Percentiles rank a stretch among this genome's conserved stretches.
Evolutionary conservation across 2,329 filamentous ascomycete genomes (phyloP).

Genomic region (Phaeomoniella chlamydospora): DNA sequence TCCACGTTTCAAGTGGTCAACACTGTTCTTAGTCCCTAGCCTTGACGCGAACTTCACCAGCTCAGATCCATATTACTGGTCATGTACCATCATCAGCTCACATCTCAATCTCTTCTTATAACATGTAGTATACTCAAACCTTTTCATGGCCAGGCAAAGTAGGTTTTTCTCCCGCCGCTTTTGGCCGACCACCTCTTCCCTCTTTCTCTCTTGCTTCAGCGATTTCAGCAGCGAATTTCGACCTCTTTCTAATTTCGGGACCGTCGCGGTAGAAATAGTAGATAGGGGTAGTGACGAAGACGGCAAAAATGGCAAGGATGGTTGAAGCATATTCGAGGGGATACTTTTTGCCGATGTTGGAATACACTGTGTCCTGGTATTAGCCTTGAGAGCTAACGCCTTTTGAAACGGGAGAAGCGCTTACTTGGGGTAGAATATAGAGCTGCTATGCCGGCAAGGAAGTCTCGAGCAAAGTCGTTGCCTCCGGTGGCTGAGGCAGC

Average conservation of each 20-base stretch:
- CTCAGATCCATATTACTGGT: no score
- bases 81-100: no score
- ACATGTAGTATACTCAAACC: not conserved
- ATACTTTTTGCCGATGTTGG: constrained; percentile 35
- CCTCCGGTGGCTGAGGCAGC: constrained; percentile 51
- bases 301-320: constrained; percentile 45
- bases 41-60: no score
- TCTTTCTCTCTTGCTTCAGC: constrained; percentile 25
- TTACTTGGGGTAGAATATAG: constrained; percentile 40
- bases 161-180: constrained; percentile 2
- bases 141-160: not conserved
- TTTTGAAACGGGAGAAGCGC: constrained; percentile 6
- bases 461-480: constrained; percentile 48
- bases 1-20: no score
- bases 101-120: no score
- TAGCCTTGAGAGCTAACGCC: no score
- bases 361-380: constrained; percentile 19
- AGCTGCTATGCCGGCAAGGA: constrained; percentile 46
- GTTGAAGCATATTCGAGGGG: constrained; percentile 42
- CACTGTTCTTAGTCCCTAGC: no score
- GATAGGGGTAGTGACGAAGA: constrained; percentile 46
- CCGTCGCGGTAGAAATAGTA: constrained; percentile 54
- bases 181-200: constrained; percentile 5
- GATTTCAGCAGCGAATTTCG: constrained; percentile 49
- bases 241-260: constrained; percentile 39